These are phyloP conservation scores for Delitschia confertaspora DNA, from an alignment of 495 filamentous ascomycete species.

Conservation along the genomic window DNA sequence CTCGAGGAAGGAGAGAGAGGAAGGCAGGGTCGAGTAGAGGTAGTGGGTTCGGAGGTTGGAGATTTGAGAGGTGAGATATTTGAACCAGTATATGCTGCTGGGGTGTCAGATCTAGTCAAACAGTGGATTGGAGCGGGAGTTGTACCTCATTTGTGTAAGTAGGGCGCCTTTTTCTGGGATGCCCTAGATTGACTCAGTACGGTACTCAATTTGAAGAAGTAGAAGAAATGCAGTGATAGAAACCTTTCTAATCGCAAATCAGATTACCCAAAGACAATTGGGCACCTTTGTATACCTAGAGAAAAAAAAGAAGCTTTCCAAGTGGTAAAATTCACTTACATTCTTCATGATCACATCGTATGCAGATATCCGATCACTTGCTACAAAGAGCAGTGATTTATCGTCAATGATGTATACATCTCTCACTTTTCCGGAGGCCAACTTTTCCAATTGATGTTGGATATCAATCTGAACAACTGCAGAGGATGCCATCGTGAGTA, in stretches of 20 bases:
- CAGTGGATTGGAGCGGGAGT: background rate
- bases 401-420: slow-evolving; percentile 71
- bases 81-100: slow-evolving; percentile 74
- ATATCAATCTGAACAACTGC: slow-evolving; percentile 46
- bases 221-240: background rate
- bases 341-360: slow-evolving; percentile 90
- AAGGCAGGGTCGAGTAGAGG: slow-evolving; percentile 58
- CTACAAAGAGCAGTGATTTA: slow-evolving; percentile 73
- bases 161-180: slow-evolving; percentile 76
- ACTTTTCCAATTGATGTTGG: slow-evolving; percentile 43
- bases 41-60: slow-evolving; percentile 70
- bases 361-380: slow-evolving; percentile 87
- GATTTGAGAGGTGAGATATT: slow-evolving; percentile 53
- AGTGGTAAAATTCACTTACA: slow-evolving; percentile 36
- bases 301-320: background rate
- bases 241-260: background rate
- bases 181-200: slow-evolving; percentile 51
- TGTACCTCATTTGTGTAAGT: slow-evolving; percentile 57
- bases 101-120: background rate
- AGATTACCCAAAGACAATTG: background rate
- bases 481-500: slow-evolving; percentile 42
- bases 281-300: background rate
- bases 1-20: slow-evolving; percentile 34
- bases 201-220: background rate
- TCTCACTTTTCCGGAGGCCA: slow-evolving; percentile 69